Base-by-base conservation (phyloP, 1,284 basidiomycete species). In the Boletus semigastroideus region DNA sequence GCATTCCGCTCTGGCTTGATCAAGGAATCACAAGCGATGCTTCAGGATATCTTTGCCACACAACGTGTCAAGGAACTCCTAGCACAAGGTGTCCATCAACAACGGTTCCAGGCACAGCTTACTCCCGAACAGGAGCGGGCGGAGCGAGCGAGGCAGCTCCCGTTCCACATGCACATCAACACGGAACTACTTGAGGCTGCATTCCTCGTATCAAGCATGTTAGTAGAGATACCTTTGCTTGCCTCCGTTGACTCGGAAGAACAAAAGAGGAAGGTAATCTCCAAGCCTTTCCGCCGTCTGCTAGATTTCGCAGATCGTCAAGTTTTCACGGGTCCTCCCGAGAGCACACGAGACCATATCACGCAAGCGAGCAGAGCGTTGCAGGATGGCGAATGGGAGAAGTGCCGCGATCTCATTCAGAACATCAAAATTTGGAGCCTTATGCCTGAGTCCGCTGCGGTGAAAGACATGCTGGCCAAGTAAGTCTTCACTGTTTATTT, bases 131-230 rank as follows among this genome's bases (percentile, higher is more conserved):
- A 99, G 74, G 97, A 99, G 72, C 92, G 94, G 69, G 86, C 94
- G 8, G 97, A 99, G 72, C 92, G 94, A 63, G 91, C 94, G 62
- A 84, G 96, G 42, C 92, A 98, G 65, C 79, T 99, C 22, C 97
- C 97, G 31, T 99, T 99, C 88, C 97, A 99, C 74, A 93, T 99
- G 90, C 97, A 99, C 76, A 96, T 99, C 75, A 99, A 99, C 76
- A 92, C 97, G 14, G 97, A 99, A 73, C 78, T 99, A 27, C 79
- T 99, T 56, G 97, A 99, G 73, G 95, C 94, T 40, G 95, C 94
- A 9, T 99, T 98, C 80, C 79, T 99, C 40, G 94, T 97, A 37
- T 96, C 93, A 17, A 97, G 93, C 73, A 99, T 99, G 97, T 81
- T 99, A 39, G 88, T 98, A 48, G 97, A 99, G 75, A 94, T 99